A percentile compares a stretch with the other conserved stretches of the same genome.
These are phyloP conservation scores for Simplicillium sp. DNA, from an alignment of 2,329 filamentous ascomycete genomes.

Conservation along the genomic window DNA sequence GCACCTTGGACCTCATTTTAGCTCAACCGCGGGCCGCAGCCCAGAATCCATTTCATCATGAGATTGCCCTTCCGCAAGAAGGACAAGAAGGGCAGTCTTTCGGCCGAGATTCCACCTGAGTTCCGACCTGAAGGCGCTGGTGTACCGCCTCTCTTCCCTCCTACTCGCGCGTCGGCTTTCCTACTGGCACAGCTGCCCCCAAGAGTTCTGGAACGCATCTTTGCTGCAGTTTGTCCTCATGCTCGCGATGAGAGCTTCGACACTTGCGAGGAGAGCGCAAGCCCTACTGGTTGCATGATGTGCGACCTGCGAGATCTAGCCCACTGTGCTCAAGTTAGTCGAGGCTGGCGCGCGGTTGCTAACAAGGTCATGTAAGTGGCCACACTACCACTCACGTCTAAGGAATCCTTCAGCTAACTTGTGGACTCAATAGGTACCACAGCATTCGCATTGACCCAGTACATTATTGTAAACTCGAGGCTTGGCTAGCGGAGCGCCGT, in stretches of 20 bases:
- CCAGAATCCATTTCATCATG: slow-evolving; percentile 17
- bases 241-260: slow-evolving; percentile 67
- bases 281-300: slow-evolving; percentile 78
- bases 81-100: slow-evolving; percentile 23
- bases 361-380: slow-evolving; percentile 50
- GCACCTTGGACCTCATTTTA: not conserved
- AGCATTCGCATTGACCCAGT: slow-evolving; percentile 90
- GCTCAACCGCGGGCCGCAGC: too few relatives aligned
- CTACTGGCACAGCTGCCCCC: slow-evolving; percentile 50
- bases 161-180: slow-evolving; percentile 29
- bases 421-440: slow-evolving; percentile 52
- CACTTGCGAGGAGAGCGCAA: slow-evolving; percentile 70
- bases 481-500: slow-evolving; percentile 67
- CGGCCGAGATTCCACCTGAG: slow-evolving; percentile 18
- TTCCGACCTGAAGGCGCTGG: slow-evolving; percentile 16
- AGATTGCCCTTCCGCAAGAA: slow-evolving; percentile 26
- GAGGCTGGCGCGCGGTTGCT: slow-evolving; percentile 55
- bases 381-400: not conserved
- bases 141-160: slow-evolving; percentile 20
- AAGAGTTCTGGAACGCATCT: slow-evolving; percentile 66
- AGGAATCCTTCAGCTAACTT: not conserved
- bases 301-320: slow-evolving; percentile 87
- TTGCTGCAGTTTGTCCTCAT: slow-evolving; percentile 77
- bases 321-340: slow-evolving; percentile 66
- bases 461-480: slow-evolving; percentile 87